A percentile compares a stretch with the other conserved stretches of the same genome.
Conservation (phyloP, 495 filamentous ascomycete genomes). For the Penicillium fimorum region DNA sequence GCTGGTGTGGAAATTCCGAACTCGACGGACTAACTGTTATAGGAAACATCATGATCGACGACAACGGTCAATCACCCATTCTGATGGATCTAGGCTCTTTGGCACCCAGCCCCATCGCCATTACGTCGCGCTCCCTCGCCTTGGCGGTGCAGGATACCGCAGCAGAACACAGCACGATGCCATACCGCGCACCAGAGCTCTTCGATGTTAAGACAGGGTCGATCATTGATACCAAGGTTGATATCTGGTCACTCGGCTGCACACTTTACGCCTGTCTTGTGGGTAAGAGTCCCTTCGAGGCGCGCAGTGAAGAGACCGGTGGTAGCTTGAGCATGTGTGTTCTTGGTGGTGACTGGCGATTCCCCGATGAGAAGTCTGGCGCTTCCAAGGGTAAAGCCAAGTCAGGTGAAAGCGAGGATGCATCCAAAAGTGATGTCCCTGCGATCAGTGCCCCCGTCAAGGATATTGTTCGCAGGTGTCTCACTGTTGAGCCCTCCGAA, state of each 20-base stretch:
- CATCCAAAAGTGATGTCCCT: conserved; percentile 29
- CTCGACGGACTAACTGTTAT: conserved; percentile 14
- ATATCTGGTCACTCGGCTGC: conserved; percentile 96
- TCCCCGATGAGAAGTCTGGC: conserved; percentile 73
- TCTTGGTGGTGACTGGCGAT: conserved; percentile 87
- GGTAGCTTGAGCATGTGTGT: conserved; percentile 90
- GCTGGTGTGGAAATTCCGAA: too few species aligned
- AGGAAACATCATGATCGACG: conserved; percentile 97
- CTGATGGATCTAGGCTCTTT: conserved; percentile 98
- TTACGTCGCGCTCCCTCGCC: conserved; percentile 87
- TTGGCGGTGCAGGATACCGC: conserved; percentile 90
- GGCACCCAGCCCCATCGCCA: conserved; percentile 82
- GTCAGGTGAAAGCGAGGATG: conserved; percentile 29
- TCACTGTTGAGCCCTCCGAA: conserved; percentile 90
- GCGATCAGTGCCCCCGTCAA: conserved; percentile 73
- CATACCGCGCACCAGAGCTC: conserved; percentile 94
- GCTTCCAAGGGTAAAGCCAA: conserved; percentile 57
- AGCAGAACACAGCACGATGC: conserved; percentile 96
- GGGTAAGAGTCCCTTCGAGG: conserved; percentile 95
- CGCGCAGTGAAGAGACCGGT: conserved; percentile 91
- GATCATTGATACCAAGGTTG: conserved; percentile 92
- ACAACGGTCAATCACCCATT: conserved; percentile 81
- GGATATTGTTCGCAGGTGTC: conserved; percentile 81
- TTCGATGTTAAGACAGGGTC: conserved; percentile 97
- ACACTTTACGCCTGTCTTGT: conserved; percentile 94